Percentiles rank a stretch among this genome's conserved stretches.
Evolutionary conservation across 371 early-diverging fungal species (phyloP).

Genomic region (Batrachochytrium dendrobatidis): DNA sequence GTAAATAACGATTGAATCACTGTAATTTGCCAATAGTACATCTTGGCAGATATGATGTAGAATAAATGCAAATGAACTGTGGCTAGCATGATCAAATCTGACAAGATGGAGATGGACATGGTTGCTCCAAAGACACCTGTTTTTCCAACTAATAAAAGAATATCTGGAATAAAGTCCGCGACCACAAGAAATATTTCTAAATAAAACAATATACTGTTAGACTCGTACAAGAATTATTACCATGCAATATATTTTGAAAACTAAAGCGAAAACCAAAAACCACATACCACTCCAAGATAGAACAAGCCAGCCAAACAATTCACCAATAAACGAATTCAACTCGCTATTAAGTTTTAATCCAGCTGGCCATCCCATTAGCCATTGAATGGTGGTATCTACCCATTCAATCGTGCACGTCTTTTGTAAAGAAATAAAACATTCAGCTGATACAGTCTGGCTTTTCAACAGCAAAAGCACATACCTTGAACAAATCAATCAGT

Average conservation of each 20-base stretch:
- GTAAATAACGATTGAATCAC: constrained; percentile 80
- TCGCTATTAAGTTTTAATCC: constrained; percentile 93
- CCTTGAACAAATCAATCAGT: constrained; percentile 5
- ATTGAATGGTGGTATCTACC: constrained; percentile 47
- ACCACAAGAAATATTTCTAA: background rate
- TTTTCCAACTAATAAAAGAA: constrained; percentile 67
- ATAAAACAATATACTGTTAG: no score
- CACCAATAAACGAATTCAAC: constrained; percentile 81
- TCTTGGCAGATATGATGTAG: constrained; percentile 83
- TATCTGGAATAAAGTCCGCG: constrained; percentile 38
- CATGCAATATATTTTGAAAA: background rate
- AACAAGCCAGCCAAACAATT: constrained; percentile 88
- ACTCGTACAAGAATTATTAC: constrained; percentile 1
- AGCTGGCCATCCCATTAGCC: constrained; percentile 91
- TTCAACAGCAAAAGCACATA: background rate
- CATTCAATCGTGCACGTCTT: constrained; percentile 17
- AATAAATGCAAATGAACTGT: constrained; percentile 90
- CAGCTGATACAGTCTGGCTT: background rate
- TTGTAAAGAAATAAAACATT: no score
- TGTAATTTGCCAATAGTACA: constrained; percentile 86
- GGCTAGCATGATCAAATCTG: constrained; percentile 73
- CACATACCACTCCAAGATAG: constrained; percentile 66
- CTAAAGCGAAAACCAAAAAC: no score
- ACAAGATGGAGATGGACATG: constrained; percentile 70
- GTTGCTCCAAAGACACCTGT: constrained; percentile 79